Evolutionary conservation across 148 eudicot genomes (phyloP).

Genomic region (Bassia scoparia): DNA sequence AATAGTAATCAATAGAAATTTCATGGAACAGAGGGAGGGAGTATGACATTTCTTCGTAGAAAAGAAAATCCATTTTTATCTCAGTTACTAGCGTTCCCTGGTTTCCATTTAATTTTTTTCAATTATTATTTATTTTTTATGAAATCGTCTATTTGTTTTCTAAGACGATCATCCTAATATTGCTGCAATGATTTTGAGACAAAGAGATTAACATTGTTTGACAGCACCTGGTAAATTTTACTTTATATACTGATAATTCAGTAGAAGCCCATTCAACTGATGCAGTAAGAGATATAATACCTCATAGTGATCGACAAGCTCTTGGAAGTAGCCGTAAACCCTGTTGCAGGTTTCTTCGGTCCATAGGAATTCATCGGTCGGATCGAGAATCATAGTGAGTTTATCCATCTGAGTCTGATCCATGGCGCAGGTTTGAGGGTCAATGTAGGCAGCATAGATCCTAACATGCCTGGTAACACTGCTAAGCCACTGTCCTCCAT

Average conservation of each 20-base stretch:
- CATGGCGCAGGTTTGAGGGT: conserved; percentile 65
- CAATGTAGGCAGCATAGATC: conserved; percentile 85
- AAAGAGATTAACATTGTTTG: too few species aligned
- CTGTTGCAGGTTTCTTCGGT: conserved; percentile 56
- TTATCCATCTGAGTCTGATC: conserved; percentile 92
- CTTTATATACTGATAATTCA: not conserved
- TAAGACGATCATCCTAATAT: too few species aligned
- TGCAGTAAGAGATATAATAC: conserved; percentile 29
- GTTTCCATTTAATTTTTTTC: too few species aligned
- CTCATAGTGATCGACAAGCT: conserved; percentile 91
- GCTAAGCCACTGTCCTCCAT: conserved; percentile 95
- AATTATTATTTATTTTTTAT: too few species aligned
- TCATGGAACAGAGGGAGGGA: too few species aligned
- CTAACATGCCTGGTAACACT: conserved; percentile 80
- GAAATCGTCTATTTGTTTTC: too few species aligned
- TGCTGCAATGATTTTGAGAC: too few species aligned
- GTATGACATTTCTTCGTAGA: too few species aligned
- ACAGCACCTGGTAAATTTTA: not conserved
- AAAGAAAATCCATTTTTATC: too few species aligned
- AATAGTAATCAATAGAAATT: too few species aligned
- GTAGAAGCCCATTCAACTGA: not conserved
- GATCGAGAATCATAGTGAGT: conserved; percentile 79
- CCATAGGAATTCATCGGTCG: conserved; percentile 83
- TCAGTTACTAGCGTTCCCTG: too few species aligned
- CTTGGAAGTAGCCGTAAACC: conserved; percentile 74